Percentiles rank a stretch among this genome's conserved stretches.
Conservation (phyloP, 139 green algal genomes). For the Nannochloris sp. region DNA sequence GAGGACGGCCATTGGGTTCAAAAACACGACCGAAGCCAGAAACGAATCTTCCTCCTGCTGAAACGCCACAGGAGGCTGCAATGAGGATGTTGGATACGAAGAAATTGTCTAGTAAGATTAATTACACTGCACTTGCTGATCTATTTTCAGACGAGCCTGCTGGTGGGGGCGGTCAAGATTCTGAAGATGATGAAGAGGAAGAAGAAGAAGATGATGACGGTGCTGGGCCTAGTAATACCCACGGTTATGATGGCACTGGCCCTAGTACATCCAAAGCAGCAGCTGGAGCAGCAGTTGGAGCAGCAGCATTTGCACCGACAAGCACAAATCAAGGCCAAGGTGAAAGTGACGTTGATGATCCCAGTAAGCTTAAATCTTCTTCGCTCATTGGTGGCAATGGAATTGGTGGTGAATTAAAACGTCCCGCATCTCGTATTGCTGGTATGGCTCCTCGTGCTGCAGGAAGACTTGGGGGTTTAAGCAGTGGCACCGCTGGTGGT, state of each 20-base stretch:
- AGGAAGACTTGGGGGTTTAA: background rate
- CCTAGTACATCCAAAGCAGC: background rate
- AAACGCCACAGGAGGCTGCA: slow-evolving; percentile 37
- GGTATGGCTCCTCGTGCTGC: background rate
- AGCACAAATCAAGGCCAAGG: too few species aligned
- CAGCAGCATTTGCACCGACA: too few species aligned
- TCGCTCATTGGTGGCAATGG: too few species aligned
- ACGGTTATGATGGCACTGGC: too few species aligned
- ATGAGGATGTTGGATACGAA: slow-evolving; percentile 52
- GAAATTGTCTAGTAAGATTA: slow-evolving; percentile 79
- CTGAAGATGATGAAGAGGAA: too few species aligned
- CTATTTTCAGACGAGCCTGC: slow-evolving; percentile 58
- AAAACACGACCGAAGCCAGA: slow-evolving; percentile 23
- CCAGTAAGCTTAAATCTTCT: too few species aligned
- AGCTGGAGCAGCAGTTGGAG: background rate
- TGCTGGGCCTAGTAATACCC: too few species aligned
- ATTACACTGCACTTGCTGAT: slow-evolving; percentile 68
- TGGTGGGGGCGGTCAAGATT: too few species aligned
- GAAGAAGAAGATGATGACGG: too few species aligned
- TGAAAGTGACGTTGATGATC: too few species aligned
- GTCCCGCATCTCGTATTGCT: too few species aligned
- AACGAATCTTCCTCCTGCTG: slow-evolving; percentile 21
- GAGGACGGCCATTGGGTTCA: slow-evolving; percentile 35
- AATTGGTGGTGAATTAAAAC: too few species aligned
- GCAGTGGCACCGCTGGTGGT: background rate